Evolutionary conservation across 805 yeast species (phyloP).

Genomic region (Candida saitoana): DNA sequence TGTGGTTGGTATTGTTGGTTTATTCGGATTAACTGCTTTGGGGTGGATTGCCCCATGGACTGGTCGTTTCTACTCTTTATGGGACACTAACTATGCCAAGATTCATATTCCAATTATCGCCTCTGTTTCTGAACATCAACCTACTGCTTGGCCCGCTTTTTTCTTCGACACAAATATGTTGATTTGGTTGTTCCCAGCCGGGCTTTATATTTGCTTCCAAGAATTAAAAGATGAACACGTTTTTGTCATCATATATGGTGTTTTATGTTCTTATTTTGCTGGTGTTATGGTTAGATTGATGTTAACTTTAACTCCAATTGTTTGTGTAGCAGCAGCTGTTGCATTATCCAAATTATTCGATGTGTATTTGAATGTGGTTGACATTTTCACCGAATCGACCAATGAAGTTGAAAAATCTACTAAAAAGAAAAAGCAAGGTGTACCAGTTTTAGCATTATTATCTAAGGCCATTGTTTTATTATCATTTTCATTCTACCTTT

Average conservation of each 20-base stretch:
- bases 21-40: constrained; percentile 76
- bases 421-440: constrained; percentile 8
- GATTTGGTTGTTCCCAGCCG: constrained; percentile 98
- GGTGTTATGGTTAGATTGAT: constrained; percentile 99
- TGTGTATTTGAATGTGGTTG: constrained; percentile 66
- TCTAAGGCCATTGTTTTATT: constrained; percentile 61
- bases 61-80: constrained; percentile 95
- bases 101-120: constrained; percentile 98
- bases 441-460: constrained; percentile 28
- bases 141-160: constrained; percentile 99
- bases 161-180: constrained; percentile 90
- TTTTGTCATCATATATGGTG: constrained; percentile 85
- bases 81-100: constrained; percentile 98
- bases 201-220: constrained; percentile 84
- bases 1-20: constrained; percentile 61
- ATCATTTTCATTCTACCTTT: constrained; percentile 70
- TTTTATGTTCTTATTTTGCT: constrained; percentile 94
- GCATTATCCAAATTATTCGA: constrained; percentile 83
- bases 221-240: constrained; percentile 90
- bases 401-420: constrained; percentile 8
- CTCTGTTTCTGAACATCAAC: constrained; percentile 98
- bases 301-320: constrained; percentile 93
- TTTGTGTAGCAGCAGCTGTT: constrained; percentile 89
- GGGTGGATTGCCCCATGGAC: constrained; percentile 99
- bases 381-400: constrained; percentile 22